These are phyloP conservation scores for Actinomucor elegans DNA, from an alignment of 371 early-diverging fungal genomes.

Conservation along the genomic window DNA sequence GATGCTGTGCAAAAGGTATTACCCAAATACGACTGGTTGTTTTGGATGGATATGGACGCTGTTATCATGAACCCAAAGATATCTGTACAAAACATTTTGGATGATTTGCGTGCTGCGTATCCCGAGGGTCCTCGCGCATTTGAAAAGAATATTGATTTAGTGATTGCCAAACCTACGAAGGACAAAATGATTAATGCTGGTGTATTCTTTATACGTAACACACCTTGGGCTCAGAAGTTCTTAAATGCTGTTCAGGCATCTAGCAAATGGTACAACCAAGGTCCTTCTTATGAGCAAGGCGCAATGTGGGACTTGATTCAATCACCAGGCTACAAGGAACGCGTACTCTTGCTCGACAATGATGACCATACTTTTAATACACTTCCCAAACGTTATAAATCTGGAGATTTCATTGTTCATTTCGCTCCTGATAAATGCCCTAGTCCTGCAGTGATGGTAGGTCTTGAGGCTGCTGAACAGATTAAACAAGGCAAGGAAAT, in stretches of 20 bases:
- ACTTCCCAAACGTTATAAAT: constrained; percentile 49
- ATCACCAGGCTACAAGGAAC: constrained; percentile 24
- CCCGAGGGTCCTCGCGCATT: constrained; percentile 28
- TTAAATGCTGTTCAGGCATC: constrained; percentile 51
- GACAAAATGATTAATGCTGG: constrained; percentile 64
- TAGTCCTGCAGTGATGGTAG: constrained; percentile 53
- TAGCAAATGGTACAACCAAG: constrained; percentile 45
- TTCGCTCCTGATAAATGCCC: constrained; percentile 68
- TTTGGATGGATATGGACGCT: constrained; percentile 73
- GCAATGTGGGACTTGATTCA: constrained; percentile 65
- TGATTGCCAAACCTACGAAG: constrained; percentile 46
- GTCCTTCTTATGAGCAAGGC: constrained; percentile 57
- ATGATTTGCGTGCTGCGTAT: constrained; percentile 27
- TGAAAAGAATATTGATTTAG: constrained; percentile 42
- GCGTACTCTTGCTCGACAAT: constrained; percentile 46
- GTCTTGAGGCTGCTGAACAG: constrained; percentile 36
- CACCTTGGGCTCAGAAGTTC: constrained; percentile 57
- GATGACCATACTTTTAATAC: constrained; percentile 67
- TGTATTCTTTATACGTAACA: constrained; percentile 63
- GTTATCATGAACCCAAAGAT: constrained; percentile 52
- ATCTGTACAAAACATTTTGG: constrained; percentile 30
- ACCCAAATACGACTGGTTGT: constrained; percentile 67
- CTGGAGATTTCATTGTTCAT: constrained; percentile 65
- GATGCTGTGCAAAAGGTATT: constrained; percentile 61
- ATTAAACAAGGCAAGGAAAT: constrained; percentile 33